Evolutionary conservation across 805 yeast genomes (phyloP).

Genomic region (Ogataea minuta): DNA sequence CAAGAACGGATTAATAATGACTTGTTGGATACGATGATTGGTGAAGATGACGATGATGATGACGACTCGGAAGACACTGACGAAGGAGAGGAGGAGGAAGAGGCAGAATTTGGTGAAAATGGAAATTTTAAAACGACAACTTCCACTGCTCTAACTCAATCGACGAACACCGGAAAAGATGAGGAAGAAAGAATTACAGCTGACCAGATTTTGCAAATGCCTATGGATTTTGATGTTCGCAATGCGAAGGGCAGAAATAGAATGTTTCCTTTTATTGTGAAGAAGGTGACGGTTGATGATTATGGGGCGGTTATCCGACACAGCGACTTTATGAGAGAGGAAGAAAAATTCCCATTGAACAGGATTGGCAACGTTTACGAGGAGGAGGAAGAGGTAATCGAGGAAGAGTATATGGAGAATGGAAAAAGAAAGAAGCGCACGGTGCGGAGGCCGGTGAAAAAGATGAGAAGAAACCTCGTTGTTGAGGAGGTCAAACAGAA

Average conservation of each 20-base stretch:
- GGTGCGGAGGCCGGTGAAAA: constrained; percentile 23
- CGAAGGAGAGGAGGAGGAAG: constrained; percentile 16
- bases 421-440: constrained; percentile 23
- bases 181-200: constrained; percentile 27
- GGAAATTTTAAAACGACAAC: constrained; percentile 29
- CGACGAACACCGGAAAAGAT: constrained; percentile 18
- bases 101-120: constrained; percentile 24
- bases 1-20: constrained; percentile 34
- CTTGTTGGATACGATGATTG: constrained; percentile 33
- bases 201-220: constrained; percentile 42
- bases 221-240: constrained; percentile 56
- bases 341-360: constrained; percentile 39
- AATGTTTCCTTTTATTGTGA: constrained; percentile 74
- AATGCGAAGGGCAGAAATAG: constrained; percentile 48
- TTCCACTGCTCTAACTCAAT: constrained; percentile 16
- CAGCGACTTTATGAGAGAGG: constrained; percentile 58
- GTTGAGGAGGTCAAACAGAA: constrained; percentile 17
- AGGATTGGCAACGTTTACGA: constrained; percentile 28
- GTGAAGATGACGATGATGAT: constrained; percentile 30
- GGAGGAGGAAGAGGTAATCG: constrained; percentile 21
- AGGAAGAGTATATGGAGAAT: constrained; percentile 27
- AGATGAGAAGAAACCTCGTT: constrained; percentile 35
- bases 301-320: constrained; percentile 79
- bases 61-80: constrained; percentile 19
- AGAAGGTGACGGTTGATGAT: constrained; percentile 69